Evolutionary conservation across 1,284 basidiomycete genomes (phyloP), one percentile per base, ranked within the genome.

Genomic region (Bjerkandera adusta): DNA sequence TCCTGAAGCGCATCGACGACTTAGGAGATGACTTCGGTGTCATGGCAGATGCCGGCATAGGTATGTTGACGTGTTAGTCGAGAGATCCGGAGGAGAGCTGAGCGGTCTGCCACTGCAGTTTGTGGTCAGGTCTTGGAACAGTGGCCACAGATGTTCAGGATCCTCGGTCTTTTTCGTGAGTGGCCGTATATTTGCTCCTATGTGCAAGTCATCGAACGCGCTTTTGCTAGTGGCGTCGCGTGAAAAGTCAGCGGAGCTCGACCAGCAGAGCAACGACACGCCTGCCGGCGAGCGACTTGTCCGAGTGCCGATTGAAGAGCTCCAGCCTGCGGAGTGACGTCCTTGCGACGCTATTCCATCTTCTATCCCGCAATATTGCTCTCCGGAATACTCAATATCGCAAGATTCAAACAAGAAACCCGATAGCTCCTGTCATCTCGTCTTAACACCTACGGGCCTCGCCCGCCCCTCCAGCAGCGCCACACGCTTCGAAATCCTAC

Each of bases 141-240:
- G 53, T 89, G 87, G 86, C 82, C 85, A 11, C 79, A 77, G 58
- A 89, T 89, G 87, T 89, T 89, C 58, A 74, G 81, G 50, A 86
- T 87, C 44, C 68, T 89, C 43, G 76, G 68, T 49, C 66, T 83
- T 47, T 88, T 86, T 59, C 57, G 86, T 89, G 58, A 57, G 81
- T 54, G 3, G 24, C 30, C 6, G 13, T n/a, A 34, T 8, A 34
- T 34, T 7, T 6, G 5, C 2, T 16, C 42, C 15, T 20, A 27
- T n/a, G 38, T 20, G 22, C 39, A 16, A 3, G 11, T 2, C 24
- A 21, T 18, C 13, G 25, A n/a, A 18, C 39, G 26, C 43, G n/a
- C n/a, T n/a, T n/a, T n/a, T n/a, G n/a, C n/a, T n/a, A 82, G 79
- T 81, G 40, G 64, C 71, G 21, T 66, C 74, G 10, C 67, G 71